Base-by-base conservation (phyloP, 345 rosid species). In the Aquilaria malaccensis region DNA sequence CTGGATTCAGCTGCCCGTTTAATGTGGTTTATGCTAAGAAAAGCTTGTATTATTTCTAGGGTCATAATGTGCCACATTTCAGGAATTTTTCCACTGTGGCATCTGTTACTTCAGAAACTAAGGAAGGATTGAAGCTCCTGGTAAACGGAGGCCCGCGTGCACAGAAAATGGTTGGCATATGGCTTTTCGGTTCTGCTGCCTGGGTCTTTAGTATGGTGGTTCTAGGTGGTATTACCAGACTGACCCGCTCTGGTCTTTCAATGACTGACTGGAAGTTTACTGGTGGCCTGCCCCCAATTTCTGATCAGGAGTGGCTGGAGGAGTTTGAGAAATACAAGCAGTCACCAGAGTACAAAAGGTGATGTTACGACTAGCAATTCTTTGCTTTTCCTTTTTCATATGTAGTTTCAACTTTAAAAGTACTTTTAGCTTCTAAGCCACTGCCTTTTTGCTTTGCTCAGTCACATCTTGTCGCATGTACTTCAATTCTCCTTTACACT, bases 241-340 rank as follows among this genome's bases (percentile, higher is more conserved):
- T 94, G 56, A 90, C 96, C 6, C 80, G 96, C 31, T 94, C 96
- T 46, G 97, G 96, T 68, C 92, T 94, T 60, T 90, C 99, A 1
- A 90, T 94, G 96, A 94, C 97, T 45, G 97, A 90, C 56, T 90
- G 97, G 99, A 90, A 90, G 75, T 90, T 94, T 68, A 52, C 89
- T 0, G 97, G 97, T 13, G 65, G 75, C 45, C 90, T 90, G 62
- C 97, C 96, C 73, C 96, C 97, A 67, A 70, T 88, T 9, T 79
- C 97, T 13, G 85, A 83, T 49, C 92, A 83, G 60, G 92, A 92
- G 57, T 94, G 97, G 95, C 59, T 32, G 55, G 66, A 64, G 62
- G 99, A 94, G 80, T 90, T 90, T 67, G 96, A 84, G 67, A 94
- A 88, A 62, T 94, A 94, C 59, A 81, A 76, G 80, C 91, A 80